A percentile compares a stretch with the other conserved stretches of the same genome.
These are phyloP conservation scores for Trichoderma erinaceum DNA, from an alignment of 495 filamentous ascomycete species.

Conservation along the genomic window DNA sequence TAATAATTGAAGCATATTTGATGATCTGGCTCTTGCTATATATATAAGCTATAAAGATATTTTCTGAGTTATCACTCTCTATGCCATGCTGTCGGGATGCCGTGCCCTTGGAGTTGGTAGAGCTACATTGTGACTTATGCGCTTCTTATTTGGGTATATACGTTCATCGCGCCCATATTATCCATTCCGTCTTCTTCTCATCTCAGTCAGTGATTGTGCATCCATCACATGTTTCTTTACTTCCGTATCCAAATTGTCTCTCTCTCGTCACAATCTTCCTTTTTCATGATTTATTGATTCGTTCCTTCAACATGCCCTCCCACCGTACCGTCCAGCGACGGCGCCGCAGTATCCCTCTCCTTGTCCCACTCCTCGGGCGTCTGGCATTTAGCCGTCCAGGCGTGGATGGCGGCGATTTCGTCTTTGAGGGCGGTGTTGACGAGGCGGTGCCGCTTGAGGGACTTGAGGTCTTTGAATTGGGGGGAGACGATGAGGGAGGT, in stretches of 20 bases:
- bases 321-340: constrained; percentile 38
- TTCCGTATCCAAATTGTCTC: neutral
- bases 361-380: constrained; percentile 91
- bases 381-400: constrained; percentile 97
- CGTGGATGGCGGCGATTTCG: constrained; percentile 94
- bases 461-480: constrained; percentile 77
- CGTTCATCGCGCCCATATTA: neutral
- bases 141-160: no score
- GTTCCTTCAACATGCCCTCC: constrained; percentile 38
- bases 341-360: constrained; percentile 44
- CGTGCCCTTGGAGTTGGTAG: neutral
- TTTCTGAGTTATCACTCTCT: neutral
- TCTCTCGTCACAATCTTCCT: neutral
- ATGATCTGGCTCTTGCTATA: neutral
- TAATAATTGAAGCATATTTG: neutral
- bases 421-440: constrained; percentile 82
- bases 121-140: neutral
- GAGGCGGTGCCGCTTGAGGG: constrained; percentile 79
- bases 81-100: neutral
- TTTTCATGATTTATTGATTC: constrained; percentile 23
- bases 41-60: constrained; percentile 1
- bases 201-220: neutral
- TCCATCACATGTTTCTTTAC: neutral
- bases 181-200: neutral
- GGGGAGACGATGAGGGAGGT: constrained; percentile 86